These are phyloP conservation scores for Stachybotrys chartarum DNA, from an alignment of 2,329 filamentous ascomycete species.

Conservation along the genomic window DNA sequence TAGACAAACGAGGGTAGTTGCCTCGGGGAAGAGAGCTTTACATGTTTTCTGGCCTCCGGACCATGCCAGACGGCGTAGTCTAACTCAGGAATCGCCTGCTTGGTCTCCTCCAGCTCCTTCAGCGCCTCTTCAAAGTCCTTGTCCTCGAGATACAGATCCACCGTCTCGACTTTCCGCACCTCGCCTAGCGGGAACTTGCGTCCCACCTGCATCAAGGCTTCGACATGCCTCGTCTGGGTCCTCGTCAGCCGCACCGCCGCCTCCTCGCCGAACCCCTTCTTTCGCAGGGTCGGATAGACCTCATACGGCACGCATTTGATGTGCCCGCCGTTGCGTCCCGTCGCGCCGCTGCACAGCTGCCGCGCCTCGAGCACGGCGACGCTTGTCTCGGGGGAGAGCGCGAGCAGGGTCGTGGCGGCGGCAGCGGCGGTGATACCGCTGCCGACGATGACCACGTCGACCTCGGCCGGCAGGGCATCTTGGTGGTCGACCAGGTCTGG, in stretches of 20 bases:
- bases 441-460: constrained; percentile 45
- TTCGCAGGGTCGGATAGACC: constrained; percentile 26
- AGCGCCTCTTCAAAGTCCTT: constrained; percentile 25
- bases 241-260: constrained; percentile 30
- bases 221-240: constrained; percentile 37
- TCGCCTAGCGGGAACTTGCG: constrained; percentile 27
- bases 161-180: constrained; percentile 36
- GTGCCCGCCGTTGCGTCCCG: constrained; percentile 46
- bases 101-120: constrained; percentile 23
- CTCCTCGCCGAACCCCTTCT: constrained; percentile 18
- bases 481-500: constrained; percentile 29
- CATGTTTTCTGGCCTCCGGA: constrained; percentile 22
- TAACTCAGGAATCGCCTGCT: constrained; percentile 31
- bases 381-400: constrained; percentile 9
- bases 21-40: constrained; percentile 3
- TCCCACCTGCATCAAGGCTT: constrained; percentile 30
- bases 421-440: constrained; percentile 45
- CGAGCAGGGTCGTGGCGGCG: constrained; percentile 17
- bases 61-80: constrained; percentile 24
- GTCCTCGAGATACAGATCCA: constrained; percentile 36
- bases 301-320: constrained; percentile 38
- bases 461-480: constrained; percentile 23
- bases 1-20: neutral
- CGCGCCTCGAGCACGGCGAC: constrained; percentile 46
- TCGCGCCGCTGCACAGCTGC: constrained; percentile 41